A percentile compares a stretch with the other conserved stretches of the same genome.
These are phyloP conservation scores for Exsudoporus frostii DNA, from an alignment of 768 basidiomycete species.

Conservation along the genomic window DNA sequence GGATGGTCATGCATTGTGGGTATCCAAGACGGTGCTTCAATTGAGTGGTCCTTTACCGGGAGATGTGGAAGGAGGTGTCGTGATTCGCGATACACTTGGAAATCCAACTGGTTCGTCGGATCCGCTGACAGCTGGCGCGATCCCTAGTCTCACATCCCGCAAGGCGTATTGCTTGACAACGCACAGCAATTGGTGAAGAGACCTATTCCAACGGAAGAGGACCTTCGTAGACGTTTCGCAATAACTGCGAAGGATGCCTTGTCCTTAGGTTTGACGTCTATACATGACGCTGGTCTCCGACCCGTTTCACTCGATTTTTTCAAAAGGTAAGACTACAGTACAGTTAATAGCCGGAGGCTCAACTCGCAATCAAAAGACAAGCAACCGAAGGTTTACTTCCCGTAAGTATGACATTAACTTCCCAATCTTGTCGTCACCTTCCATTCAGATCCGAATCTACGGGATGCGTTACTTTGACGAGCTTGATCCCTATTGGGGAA, in stretches of 20 bases:
- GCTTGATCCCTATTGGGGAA: conserved; percentile 69
- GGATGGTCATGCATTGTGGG: conserved; percentile 89
- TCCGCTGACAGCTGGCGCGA: neutral
- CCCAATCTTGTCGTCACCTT: neutral
- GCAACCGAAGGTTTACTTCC: conserved; percentile 60
- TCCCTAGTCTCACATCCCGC: conserved; percentile 1
- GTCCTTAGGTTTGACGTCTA: conserved; percentile 68
- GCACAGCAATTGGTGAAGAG: conserved; percentile 72
- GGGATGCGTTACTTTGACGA: conserved; percentile 75
- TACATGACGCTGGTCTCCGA: conserved; percentile 82
- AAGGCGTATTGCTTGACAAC: conserved; percentile 81
- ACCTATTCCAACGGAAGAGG: conserved; percentile 60
- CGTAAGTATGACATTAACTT: conserved; percentile 34
- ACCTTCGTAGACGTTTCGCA: conserved; percentile 59
- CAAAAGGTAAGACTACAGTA: conserved; percentile 45
- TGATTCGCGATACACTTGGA: conserved; percentile 64
- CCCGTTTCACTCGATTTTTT: conserved; percentile 74
- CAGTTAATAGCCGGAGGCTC: neutral
- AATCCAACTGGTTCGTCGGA: conserved; percentile 60
- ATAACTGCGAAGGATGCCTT: conserved; percentile 67
- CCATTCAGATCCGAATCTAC: conserved; percentile 66
- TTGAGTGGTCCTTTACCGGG: conserved; percentile 61
- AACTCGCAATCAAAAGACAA: conserved; percentile 44
- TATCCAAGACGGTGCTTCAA: conserved; percentile 60
- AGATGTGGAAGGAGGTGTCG: conserved; percentile 74